A percentile compares a stretch with the other conserved stretches of the same genome.
Conservation (phyloP, 331 rosid genomes). For the Quercus lobata region DNA sequence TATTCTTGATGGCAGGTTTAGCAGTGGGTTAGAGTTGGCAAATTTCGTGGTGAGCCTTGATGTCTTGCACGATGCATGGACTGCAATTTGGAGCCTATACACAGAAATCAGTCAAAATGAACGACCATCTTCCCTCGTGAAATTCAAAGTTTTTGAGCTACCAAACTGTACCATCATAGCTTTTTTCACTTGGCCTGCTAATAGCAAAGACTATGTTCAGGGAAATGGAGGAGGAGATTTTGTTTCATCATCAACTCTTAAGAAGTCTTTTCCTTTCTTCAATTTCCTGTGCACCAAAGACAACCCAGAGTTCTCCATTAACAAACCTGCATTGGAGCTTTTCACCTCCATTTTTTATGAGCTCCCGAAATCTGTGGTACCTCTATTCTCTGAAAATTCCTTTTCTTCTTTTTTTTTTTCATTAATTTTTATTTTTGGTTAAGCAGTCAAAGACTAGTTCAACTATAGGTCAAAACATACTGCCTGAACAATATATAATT, state of each 20-base stretch:
- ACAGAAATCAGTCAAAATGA: not conserved
- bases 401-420: not conserved
- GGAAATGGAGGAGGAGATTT: not conserved
- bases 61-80: too few species aligned
- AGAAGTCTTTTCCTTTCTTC: conserved; percentile 20
- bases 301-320: conserved; percentile 21
- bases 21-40: too few species aligned
- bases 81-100: not conserved
- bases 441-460: too few species aligned
- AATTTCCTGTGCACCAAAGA: conserved; percentile 29
- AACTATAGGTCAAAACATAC: too few species aligned
- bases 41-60: too few species aligned
- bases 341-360: not conserved
- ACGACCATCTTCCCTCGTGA: not conserved
- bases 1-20: too few species aligned
- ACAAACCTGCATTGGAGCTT: conserved; percentile 20
- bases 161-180: conserved; percentile 22
- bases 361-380: conserved; percentile 34
- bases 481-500: too few species aligned
- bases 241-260: conserved; percentile 20
- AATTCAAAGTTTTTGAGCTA: not conserved
- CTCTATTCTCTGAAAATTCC: not conserved
- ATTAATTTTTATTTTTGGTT: too few species aligned
- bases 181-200: conserved; percentile 18
- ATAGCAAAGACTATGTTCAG: not conserved